Evolutionary conservation across 2,329 filamentous ascomycete genomes (phyloP).

Genomic region (Xylaria polymorpha): DNA sequence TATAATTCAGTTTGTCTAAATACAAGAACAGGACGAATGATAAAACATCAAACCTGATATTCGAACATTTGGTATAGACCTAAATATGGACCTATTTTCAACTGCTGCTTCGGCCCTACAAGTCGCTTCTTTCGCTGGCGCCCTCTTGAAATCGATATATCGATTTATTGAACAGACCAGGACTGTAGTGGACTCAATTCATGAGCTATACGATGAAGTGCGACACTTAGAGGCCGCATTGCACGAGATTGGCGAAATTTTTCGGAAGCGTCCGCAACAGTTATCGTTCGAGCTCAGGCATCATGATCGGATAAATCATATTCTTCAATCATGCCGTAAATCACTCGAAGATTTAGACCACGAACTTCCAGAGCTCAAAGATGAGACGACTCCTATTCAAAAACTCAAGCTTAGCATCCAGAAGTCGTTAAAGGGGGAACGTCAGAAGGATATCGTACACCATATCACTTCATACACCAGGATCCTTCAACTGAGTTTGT

Average conservation of each 20-base stretch:
- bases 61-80: conserved; percentile 37
- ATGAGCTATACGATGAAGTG: conserved; percentile 43
- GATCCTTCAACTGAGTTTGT: conserved; percentile 47
- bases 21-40: neutral
- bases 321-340: conserved; percentile 37
- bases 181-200: conserved; percentile 37
- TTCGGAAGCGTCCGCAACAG: conserved; percentile 38
- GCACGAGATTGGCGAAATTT: conserved; percentile 35
- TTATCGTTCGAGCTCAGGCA: conserved; percentile 45
- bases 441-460: conserved; percentile 41
- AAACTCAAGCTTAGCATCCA: conserved; percentile 41
- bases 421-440: conserved; percentile 41
- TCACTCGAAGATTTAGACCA: conserved; percentile 38
- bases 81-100: conserved; percentile 42
- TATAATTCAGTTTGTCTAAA: neutral
- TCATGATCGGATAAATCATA: conserved; percentile 42
- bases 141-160: conserved; percentile 38
- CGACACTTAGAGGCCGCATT: conserved; percentile 38
- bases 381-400: conserved; percentile 34
- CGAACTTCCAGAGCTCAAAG: conserved; percentile 43
- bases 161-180: conserved; percentile 43
- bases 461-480: conserved; percentile 46
- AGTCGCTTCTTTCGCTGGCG: conserved; percentile 38
- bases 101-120: conserved; percentile 39
- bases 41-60: neutral